phyloP scores from a whole-genome alignment of 768 basidiomycete species.

The Boletus tylopilopsis region DNA sequence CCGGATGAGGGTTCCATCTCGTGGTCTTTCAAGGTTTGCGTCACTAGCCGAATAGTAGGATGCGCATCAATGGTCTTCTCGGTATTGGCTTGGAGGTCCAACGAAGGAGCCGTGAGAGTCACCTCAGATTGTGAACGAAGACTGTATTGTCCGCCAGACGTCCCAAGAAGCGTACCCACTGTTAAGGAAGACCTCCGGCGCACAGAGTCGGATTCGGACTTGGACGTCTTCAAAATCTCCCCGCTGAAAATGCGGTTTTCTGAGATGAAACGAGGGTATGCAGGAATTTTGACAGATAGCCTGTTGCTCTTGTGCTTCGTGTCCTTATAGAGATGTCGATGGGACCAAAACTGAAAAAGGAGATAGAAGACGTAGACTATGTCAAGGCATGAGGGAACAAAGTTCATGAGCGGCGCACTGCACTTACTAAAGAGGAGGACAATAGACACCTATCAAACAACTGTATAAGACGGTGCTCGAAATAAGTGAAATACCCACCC shows the following conservation, averaged over 20 bases:
- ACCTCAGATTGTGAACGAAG: conserved; percentile 26
- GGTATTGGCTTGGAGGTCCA: not conserved
- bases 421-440: conserved; percentile 50
- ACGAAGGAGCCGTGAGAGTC: conserved; percentile 19
- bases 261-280: conserved; percentile 26
- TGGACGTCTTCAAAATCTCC: conserved; percentile 14
- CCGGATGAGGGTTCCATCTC: not conserved
- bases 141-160: conserved; percentile 6
- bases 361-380: conserved; percentile 50
- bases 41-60: conserved; percentile 26
- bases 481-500: conserved; percentile 34
- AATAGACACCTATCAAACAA: conserved; percentile 40
- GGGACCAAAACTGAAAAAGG: conserved; percentile 56
- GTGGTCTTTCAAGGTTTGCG: conserved; percentile 7
- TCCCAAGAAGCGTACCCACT: conserved; percentile 3
- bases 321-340: conserved; percentile 49
- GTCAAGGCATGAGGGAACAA: not conserved
- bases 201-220: conserved; percentile 18
- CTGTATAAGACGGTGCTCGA: not conserved
- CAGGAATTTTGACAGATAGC: conserved; percentile 32
- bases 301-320: conserved; percentile 42
- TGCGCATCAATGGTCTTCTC: conserved; percentile 11
- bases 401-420: not conserved
- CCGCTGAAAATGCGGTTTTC: conserved; percentile 27
- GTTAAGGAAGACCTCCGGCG: conserved; percentile 18